These are phyloP conservation scores for Leishmania braziliensis DNA, from an alignment of 208 protist species.

Conservation along the genomic window DNA sequence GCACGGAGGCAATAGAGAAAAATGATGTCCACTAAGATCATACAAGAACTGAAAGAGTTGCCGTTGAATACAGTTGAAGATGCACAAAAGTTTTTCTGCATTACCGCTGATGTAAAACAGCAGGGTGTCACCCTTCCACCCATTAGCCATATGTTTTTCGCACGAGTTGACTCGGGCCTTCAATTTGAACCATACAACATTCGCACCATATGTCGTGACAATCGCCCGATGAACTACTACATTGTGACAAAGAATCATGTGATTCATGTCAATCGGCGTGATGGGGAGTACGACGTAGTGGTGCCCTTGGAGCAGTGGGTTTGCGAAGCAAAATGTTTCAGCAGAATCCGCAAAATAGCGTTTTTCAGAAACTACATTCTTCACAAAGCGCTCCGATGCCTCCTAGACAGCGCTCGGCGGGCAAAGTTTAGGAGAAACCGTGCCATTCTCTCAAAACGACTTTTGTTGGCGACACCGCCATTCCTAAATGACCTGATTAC, in stretches of 20 bases:
- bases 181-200: conserved; percentile 87
- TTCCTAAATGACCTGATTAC: conserved; percentile 34
- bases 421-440: conserved; percentile 35
- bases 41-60: conserved; percentile 33
- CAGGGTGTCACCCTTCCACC: conserved; percentile 47
- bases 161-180: conserved; percentile 57
- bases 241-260: conserved; percentile 71
- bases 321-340: conserved; percentile 56
- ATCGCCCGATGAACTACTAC: conserved; percentile 82
- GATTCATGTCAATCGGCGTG: conserved; percentile 63
- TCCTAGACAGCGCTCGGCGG: conserved; percentile 35
- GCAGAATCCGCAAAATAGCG: conserved; percentile 37
- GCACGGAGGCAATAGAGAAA: not conserved
- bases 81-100: conserved; percentile 46
- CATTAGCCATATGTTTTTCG: conserved; percentile 87
- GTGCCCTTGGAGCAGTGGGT: conserved; percentile 58
- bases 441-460: conserved; percentile 40
- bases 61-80: conserved; percentile 59
- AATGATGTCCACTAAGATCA: conserved; percentile 22
- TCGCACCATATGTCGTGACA: conserved; percentile 61
- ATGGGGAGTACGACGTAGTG: conserved; percentile 50
- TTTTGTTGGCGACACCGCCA: conserved; percentile 43
- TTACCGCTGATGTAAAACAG: conserved; percentile 37
- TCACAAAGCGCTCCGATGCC: conserved; percentile 45
- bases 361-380: conserved; percentile 75